Evolutionary conservation across 2,329 filamentous ascomycete species (phyloP).

Genomic region (Hawksworthiomyces lignivorus): DNA sequence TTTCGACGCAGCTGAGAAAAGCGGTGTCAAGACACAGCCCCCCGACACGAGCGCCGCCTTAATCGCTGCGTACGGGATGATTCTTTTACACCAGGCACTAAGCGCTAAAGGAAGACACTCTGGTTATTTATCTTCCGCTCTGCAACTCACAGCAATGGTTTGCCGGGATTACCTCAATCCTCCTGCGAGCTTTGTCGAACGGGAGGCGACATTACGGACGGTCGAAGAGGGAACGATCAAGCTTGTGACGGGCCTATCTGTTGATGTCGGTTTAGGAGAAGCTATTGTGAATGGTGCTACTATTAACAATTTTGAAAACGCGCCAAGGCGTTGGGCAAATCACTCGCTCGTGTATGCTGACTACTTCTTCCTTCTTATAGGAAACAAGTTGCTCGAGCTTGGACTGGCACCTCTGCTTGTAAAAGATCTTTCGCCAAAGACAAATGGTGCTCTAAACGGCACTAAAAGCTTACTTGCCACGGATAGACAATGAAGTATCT

Average conservation of each 20-base stretch:
- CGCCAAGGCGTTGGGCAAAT: slow-evolving; percentile 16
- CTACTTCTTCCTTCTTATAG: slow-evolving; percentile 37
- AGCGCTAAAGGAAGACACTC: too few species aligned
- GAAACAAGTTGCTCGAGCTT: slow-evolving; percentile 32
- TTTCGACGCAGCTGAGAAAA: slow-evolving; percentile 7
- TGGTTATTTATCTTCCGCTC: slow-evolving; percentile 21
- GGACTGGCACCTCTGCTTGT: slow-evolving; percentile 12
- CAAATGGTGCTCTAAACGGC: too few species aligned
- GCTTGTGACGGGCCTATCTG: too few species aligned
- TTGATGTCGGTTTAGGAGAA: too few species aligned
- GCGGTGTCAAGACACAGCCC: background rate
- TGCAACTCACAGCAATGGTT: slow-evolving; percentile 20
- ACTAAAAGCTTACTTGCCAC: too few species aligned
- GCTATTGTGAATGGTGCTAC: slow-evolving; percentile 22
- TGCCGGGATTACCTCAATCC: slow-evolving; percentile 16
- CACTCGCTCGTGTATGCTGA: slow-evolving; percentile 38
- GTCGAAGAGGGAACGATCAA: too few species aligned
- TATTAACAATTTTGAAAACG: slow-evolving; percentile 20
- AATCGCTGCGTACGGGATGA: slow-evolving; percentile 33
- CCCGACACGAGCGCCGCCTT: slow-evolving; percentile 29
- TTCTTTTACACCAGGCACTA: slow-evolving; percentile 29
- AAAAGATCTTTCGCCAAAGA: too few species aligned
- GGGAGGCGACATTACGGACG: slow-evolving; percentile 5
- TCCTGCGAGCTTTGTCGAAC: slow-evolving; percentile 8
- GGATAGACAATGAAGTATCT: too few species aligned